Evolutionary conservation across 495 filamentous ascomycete species (phyloP), one percentile per base, ranked within the genome.

Genomic region (Penicillium lividum): DNA sequence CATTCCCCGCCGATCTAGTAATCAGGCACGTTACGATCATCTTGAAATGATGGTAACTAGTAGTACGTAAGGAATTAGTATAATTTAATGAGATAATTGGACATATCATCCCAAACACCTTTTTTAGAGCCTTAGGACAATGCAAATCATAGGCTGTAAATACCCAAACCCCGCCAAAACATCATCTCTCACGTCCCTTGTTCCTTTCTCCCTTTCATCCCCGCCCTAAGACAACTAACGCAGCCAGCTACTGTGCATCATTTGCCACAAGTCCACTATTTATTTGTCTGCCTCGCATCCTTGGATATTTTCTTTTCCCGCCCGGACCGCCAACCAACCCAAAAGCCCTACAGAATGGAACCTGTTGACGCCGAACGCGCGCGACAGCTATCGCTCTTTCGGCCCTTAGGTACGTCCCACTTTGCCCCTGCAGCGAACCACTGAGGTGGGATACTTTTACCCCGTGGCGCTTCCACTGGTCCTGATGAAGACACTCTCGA

Each of bases 311-410:
- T 44, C 51, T 42, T 38, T 29, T 62, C 36, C 63, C 63, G 63
- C 63, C 53, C 56, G 63, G 56, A 42, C 51, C 51, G 51, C 51
- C 51, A 53, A 28, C 51, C 51, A 53, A 53, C 51, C 36, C 36
- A 9, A 28, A 53, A 44, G 34, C 18, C 18, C 13, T 22, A 56
- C 38, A 16, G 5, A 38, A 77, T 77, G 73, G 68, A 72, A 40
- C 58, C 69, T 33, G 68, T 77, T 63, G 77, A 80, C 69, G 76
- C 75, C 60, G 74, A 78, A 72, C 70, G 69, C 66, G 77, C 75
- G 54, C 72, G 73, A 61, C 61, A 78, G 50, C 64, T 80, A 67
- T 80, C 77, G 58, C 70, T 80, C 47, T 78, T 80, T 63, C 72
- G 77, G 55, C 77, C 77, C 59, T 63, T 80, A 64, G 77, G 77